Evolutionary conservation across 805 yeast species (phyloP), one percentile per base, ranked within the genome.

Genomic region (Lipomyces oligophaga): DNA sequence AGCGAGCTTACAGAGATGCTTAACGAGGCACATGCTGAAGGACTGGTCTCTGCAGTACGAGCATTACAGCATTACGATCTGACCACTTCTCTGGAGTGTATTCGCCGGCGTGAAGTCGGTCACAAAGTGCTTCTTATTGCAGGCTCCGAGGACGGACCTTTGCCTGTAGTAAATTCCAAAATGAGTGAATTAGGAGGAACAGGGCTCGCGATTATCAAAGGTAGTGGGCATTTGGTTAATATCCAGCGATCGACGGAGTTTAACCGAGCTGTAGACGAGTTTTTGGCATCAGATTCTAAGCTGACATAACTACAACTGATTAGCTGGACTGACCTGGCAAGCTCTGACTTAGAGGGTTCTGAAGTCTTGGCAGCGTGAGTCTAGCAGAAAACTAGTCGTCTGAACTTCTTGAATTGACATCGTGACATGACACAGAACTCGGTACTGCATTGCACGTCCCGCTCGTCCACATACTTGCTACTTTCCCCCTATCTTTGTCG

Each of bases 51-150:
- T 5, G 32, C 45, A 18, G 25, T 47, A 7, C 50, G 56, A 7
- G 56, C 56, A 28, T 30, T 52, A 20, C 56, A 52, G 45, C 24
- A 41, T 31, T 52, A 24, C 35, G 56, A 52, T 19, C 37, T 52
- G 30, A 49, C 50, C 15, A 10, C 38, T n/a, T n/a, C 40, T 11
- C 38, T 52, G 30, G 49, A 45, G 21, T 26, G 16, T 15, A 52
- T 52, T 37, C 36, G 33, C 13, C 24, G 24, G 20, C 38, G 45
- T 13, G 49, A 42, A 5, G 33, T 41, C 11, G 34, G 39, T 3
- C 18, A 27, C 7, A 48, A 48, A 10, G 50, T 52, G 25, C 20
- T 52, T 32, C 35, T 52, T 4, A 34, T 52, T 19, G 43, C 50
- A 10, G 56, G 56, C 18, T 26, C 38, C n/a, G 15, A 43, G 18